These are phyloP conservation scores for Somion occarium DNA, from an alignment of 1,284 basidiomycete species.

Conservation along the genomic window DNA sequence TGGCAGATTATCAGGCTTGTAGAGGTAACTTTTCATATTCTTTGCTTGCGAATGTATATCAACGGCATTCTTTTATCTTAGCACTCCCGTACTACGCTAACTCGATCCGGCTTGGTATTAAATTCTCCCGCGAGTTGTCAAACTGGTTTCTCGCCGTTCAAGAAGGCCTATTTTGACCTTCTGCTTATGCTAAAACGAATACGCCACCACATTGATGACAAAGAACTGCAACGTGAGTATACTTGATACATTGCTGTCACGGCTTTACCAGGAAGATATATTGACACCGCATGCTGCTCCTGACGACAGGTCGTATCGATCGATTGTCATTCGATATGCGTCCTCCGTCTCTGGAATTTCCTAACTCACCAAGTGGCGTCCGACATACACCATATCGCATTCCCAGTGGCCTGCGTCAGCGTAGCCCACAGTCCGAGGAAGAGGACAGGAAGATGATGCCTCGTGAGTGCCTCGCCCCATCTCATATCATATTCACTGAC, in stretches of 20 bases:
- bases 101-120: conserved; percentile 6
- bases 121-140: conserved; percentile 9
- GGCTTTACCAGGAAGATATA: no score
- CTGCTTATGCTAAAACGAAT: conserved; percentile 12
- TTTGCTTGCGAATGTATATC: not conserved
- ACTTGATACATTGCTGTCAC: not conserved
- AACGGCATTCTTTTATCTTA: conserved; percentile 4
- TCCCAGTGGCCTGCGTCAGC: not conserved
- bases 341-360: no score
- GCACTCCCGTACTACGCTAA: conserved; percentile 11
- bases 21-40: conserved; percentile 11
- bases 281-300: no score
- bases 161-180: conserved; percentile 12
- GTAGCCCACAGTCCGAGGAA: not conserved
- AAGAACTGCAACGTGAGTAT: conserved; percentile 9
- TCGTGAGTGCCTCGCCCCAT: not conserved
- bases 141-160: conserved; percentile 9
- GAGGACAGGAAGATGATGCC: not conserved
- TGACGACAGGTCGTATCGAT: not conserved
- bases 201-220: conserved; percentile 10
- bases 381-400: not conserved
- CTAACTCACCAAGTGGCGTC: not conserved
- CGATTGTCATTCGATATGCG: no score
- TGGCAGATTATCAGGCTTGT: conserved; percentile 15
- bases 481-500: not conserved